Percentiles rank a stretch among this genome's conserved stretches.
phyloP scores from a whole-genome alignment of 768 basidiomycete species.

The Auriscalpium microsporum region DNA sequence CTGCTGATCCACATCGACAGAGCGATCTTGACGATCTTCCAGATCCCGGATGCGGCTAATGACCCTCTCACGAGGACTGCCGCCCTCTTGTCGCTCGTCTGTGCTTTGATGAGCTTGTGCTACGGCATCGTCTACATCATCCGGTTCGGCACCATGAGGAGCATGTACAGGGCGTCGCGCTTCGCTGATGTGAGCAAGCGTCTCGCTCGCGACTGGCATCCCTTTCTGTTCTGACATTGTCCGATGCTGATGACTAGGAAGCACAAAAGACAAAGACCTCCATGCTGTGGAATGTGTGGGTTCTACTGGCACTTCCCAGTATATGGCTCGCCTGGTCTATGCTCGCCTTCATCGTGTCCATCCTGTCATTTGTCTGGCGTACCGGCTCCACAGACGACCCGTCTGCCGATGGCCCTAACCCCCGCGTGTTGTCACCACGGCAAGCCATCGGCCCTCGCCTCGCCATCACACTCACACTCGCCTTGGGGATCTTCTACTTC shows the following conservation, averaged over 20 bases:
- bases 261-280: conserved; percentile 41
- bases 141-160: conserved; percentile 63
- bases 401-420: conserved; percentile 15
- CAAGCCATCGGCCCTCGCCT: conserved; percentile 46
- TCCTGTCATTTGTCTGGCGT: conserved; percentile 62
- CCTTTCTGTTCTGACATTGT: background rate
- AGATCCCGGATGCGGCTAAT: conserved; percentile 38
- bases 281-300: conserved; percentile 62
- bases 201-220: background rate
- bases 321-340: conserved; percentile 74
- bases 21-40: conserved; percentile 64
- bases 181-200: conserved; percentile 53
- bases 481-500: conserved; percentile 55
- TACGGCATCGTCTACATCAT: conserved; percentile 72
- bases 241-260: conserved; percentile 33
- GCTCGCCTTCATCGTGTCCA: conserved; percentile 52
- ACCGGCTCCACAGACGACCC: conserved; percentile 41
- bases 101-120: conserved; percentile 59
- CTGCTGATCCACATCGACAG: conserved; percentile 23
- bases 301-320: conserved; percentile 56
- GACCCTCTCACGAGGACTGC: conserved; percentile 57
- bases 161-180: conserved; percentile 58
- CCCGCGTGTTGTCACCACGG: conserved; percentile 25
- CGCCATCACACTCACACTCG: conserved; percentile 43
- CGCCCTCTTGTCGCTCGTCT: conserved; percentile 56